Conservation (phyloP, 1,139 yeast genomes). For the Taiozyma onychis region DNA sequence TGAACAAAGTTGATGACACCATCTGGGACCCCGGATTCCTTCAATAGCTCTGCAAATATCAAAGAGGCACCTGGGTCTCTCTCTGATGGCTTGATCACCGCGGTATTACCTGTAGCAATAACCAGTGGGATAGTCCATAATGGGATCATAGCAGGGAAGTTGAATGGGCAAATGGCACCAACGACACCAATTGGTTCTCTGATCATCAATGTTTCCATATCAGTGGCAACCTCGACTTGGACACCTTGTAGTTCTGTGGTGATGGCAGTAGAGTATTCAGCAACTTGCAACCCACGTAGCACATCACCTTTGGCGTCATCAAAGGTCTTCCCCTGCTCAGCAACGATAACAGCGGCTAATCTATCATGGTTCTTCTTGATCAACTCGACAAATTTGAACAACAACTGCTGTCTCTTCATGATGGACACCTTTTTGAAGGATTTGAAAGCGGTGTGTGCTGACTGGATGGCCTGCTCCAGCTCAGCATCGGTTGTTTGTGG, state of each 20-base stretch:
- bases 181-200: slow-evolving; percentile 62
- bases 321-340: slow-evolving; percentile 76
- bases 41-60: slow-evolving; percentile 64
- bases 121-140: slow-evolving; percentile 73
- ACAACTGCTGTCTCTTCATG: slow-evolving; percentile 66
- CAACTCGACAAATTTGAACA: slow-evolving; percentile 64
- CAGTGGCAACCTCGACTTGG: slow-evolving; percentile 62
- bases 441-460: slow-evolving; percentile 53
- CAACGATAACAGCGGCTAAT: slow-evolving; percentile 62
- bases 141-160: slow-evolving; percentile 83
- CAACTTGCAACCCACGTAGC: slow-evolving; percentile 72
- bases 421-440: slow-evolving; percentile 44
- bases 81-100: slow-evolving; percentile 71
- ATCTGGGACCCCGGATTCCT: slow-evolving; percentile 70
- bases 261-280: slow-evolving; percentile 38
- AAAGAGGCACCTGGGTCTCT: slow-evolving; percentile 71
- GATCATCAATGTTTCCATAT: slow-evolving; percentile 76
- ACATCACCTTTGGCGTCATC: slow-evolving; percentile 78
- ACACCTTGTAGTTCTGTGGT: slow-evolving; percentile 63
- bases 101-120: slow-evolving; percentile 70
- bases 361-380: slow-evolving; percentile 66
- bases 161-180: slow-evolving; percentile 63
- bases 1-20: slow-evolving; percentile 71
- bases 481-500: slow-evolving; percentile 68
- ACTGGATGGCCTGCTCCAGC: slow-evolving; percentile 49